Evolutionary conservation across 1,284 basidiomycete species (phyloP).

Genomic region (Ustilago shanxiensis): DNA sequence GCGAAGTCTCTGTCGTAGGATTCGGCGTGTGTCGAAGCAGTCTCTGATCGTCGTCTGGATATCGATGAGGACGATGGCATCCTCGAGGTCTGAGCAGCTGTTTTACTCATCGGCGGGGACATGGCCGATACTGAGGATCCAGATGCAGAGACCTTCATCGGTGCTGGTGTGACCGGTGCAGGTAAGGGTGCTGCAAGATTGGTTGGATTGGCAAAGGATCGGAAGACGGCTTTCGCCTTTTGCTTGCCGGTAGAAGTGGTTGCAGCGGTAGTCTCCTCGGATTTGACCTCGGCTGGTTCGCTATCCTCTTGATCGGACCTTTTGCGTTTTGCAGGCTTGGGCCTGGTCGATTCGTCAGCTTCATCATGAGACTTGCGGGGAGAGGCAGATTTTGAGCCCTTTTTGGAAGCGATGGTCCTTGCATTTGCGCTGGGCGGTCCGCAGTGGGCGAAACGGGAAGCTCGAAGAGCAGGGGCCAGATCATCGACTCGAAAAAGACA

Average conservation of each 20-base stretch:
- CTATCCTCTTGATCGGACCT: constrained; percentile 23
- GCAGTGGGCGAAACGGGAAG: constrained; percentile 57
- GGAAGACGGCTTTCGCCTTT: constrained; percentile 61
- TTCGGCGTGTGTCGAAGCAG: constrained; percentile 17
- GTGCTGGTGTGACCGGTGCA: constrained; percentile 17
- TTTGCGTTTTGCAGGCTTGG: constrained; percentile 37
- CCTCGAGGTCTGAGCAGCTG: constrained; percentile 11
- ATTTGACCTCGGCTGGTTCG: constrained; percentile 6
- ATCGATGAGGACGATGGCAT: constrained; percentile 28
- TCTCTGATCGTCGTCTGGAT: constrained; percentile 34
- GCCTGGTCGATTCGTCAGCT: constrained; percentile 8
- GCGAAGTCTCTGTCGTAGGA: constrained; percentile 21
- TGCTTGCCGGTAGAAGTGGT: constrained; percentile 24
- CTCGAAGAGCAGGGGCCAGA: constrained; percentile 58
- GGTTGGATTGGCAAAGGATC: constrained; percentile 60
- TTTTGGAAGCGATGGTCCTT: constrained; percentile 49
- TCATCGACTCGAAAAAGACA: constrained; percentile 66
- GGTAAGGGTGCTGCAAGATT: constrained; percentile 57
- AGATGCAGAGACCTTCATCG: constrained; percentile 10
- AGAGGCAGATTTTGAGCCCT: constrained; percentile 22
- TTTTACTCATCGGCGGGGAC: constrained; percentile 19
- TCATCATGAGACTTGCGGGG: constrained; percentile 35
- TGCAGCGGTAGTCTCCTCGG: constrained; percentile 7
- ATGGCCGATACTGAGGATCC: constrained; percentile 20
- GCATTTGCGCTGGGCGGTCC: constrained; percentile 54